Evolutionary conservation across 2,329 filamentous ascomycete genomes (phyloP), one percentile per base, ranked within the genome.

Genomic region (Pestalotiopsis sp.): DNA sequence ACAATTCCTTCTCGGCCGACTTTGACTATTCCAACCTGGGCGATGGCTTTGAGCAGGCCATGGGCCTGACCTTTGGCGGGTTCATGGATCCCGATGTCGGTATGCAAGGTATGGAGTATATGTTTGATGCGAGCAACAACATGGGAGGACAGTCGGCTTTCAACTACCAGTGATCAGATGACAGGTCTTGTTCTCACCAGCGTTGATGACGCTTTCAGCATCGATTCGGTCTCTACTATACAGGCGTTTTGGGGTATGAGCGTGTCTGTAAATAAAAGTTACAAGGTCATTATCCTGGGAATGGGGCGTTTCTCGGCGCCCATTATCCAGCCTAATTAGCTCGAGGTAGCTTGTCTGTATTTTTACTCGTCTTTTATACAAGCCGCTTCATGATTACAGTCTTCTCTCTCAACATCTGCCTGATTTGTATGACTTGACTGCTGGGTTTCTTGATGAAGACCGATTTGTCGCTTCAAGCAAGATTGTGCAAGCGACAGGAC

Each of bases 1-100:
- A 66, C 60, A 70, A 67, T 22, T 69, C 72, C 1, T 76, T 78
- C 38, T 70, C 71, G 2, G 69, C 69, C 10, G 79, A 81, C 44
- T 76, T 82, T 40, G 78, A 79, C 67, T 80, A 79, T 66, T 70
- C 71, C 57, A 76, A 69, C 56, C 73, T 82, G 22, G 78, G 78
- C 24, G 79, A 81, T 66, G 80, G 80, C 13, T 80, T 82, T 66
- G 80, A 80, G 65, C 79, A 83, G 65, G 81, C 81, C n/a, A 78
- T 83, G 78, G 81, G 81, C 52, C 74, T 82, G 66, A 82, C 81
- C 2, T 72, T 83, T 52, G 78, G 77, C 11, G 81, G 77, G 4
- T 76, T 81, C 17, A 63, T 52, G 20, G 73, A 72, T 9, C 64
- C 64, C 7, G 26, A 55, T 40, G 11, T 39, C 6, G 52, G 55